Percentiles rank a stretch among this genome's conserved stretches.
Evolutionary conservation across 2,329 filamentous ascomycete genomes (phyloP).

Genomic region (Fusarium siculi): DNA sequence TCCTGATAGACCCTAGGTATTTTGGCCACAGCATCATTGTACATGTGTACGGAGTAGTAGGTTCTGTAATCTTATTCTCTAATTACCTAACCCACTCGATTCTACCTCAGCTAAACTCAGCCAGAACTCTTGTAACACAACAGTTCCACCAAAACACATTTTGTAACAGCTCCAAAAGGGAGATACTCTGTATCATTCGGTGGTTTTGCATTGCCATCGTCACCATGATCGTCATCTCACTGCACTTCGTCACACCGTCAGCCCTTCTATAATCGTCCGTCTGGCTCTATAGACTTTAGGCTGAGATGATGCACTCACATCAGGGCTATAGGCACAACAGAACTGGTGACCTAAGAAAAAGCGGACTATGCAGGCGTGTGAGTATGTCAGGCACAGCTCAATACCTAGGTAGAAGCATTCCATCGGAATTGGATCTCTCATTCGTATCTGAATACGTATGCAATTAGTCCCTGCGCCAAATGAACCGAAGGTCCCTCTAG

Average conservation of each 20-base stretch:
- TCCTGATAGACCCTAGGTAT: not conserved
- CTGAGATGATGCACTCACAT: conserved; percentile 12
- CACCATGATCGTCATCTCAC: not conserved
- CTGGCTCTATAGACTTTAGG: conserved; percentile 28
- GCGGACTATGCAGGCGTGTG: conserved; percentile 2
- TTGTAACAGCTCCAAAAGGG: not conserved
- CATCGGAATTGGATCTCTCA: conserved; percentile 4
- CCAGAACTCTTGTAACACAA: conserved; percentile 2
- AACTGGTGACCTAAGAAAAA: conserved; percentile 36
- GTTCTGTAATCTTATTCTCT: not conserved
- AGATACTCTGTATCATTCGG: not conserved
- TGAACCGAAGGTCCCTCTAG: conserved; percentile 3
- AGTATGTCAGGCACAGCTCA: conserved; percentile 13
- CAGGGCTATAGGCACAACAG: conserved; percentile 8
- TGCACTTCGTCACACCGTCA: conserved; percentile 15
- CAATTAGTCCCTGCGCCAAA: conserved; percentile 23
- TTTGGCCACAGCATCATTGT: conserved; percentile 19
- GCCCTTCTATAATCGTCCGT: conserved; percentile 27
- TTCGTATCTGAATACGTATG: conserved; percentile 26
- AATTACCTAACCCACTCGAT: conserved; percentile 23
- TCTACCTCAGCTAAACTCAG: conserved; percentile 11
- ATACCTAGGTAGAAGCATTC: conserved; percentile 1
- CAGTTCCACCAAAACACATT: not conserved
- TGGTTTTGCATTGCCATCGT: conserved; percentile 10
- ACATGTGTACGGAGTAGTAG: conserved; percentile 7